Conservation (phyloP, 2,329 filamentous ascomycete genomes). For the Penicillium sp. region DNA sequence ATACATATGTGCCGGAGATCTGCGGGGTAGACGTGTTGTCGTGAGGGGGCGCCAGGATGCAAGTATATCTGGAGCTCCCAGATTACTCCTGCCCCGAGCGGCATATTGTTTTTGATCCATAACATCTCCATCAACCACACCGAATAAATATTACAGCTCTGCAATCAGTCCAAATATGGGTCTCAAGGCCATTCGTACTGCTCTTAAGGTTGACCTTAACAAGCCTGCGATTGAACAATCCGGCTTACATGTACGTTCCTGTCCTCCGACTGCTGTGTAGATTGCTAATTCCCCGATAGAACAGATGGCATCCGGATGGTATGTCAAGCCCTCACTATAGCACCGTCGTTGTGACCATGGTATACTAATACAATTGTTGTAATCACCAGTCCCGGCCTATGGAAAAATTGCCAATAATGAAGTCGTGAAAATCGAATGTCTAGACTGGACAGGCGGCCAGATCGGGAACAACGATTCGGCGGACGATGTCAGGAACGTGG, state of each 20-base stretch:
- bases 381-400: constrained; percentile 64
- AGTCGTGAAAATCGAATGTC: constrained; percentile 88
- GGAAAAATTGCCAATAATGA: constrained; percentile 77
- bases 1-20: neutral
- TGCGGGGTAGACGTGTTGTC: constrained; percentile 9
- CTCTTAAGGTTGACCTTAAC: constrained; percentile 69
- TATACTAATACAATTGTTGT: neutral
- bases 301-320: constrained; percentile 93
- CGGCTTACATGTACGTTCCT: constrained; percentile 63
- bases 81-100: neutral
- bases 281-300: constrained; percentile 51
- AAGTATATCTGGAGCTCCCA: neutral
- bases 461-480: constrained; percentile 86
- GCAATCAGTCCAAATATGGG: constrained; percentile 32
- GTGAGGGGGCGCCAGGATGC: constrained; percentile 1
- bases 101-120: neutral
- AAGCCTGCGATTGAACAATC: constrained; percentile 69
- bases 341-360: neutral
- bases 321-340: constrained; percentile 27
- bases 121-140: neutral
- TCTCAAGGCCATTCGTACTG: constrained; percentile 60
- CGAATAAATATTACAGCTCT: neutral
- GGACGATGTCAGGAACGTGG: constrained; percentile 82
- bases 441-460: constrained; percentile 77
- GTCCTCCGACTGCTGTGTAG: neutral